phyloP scores from a whole-genome alignment of 176 grass and related monocot genomes.

The Tillandsia fasciculata region DNA sequence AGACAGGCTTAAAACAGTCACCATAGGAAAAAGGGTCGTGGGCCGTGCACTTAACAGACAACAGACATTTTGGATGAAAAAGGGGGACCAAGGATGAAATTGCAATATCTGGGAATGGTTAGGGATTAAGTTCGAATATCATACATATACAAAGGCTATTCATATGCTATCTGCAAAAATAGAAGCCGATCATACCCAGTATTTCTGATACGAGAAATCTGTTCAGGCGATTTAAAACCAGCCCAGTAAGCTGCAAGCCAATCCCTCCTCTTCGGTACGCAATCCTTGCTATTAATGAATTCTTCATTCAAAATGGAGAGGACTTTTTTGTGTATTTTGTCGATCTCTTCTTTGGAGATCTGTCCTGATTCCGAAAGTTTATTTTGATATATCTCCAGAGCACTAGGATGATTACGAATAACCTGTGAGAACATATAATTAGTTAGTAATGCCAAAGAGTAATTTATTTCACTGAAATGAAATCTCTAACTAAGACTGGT shows the following conservation, averaged over 20 bases:
- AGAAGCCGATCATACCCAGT: constrained; percentile 15
- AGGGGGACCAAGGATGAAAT: no score
- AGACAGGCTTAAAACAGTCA: no score
- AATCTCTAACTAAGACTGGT: background rate
- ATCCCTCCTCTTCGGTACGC: constrained; percentile 18
- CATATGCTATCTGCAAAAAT: background rate
- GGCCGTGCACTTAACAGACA: no score
- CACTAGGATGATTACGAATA: constrained; percentile 19
- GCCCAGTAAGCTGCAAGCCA: constrained; percentile 24
- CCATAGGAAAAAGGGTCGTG: no score
- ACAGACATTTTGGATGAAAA: no score
- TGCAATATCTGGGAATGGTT: no score
- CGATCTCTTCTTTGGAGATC: constrained; percentile 23
- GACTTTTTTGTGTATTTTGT: constrained; percentile 17
- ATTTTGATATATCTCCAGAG: constrained; percentile 19
- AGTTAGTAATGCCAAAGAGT: background rate
- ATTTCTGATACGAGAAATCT: constrained; percentile 20
- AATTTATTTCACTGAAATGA: background rate
- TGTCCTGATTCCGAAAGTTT: constrained; percentile 9
- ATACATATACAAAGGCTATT: background rate
- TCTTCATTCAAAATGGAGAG: constrained; percentile 14
- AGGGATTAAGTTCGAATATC: no score
- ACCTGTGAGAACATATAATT: constrained; percentile 1
- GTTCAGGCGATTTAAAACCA: constrained; percentile 23
- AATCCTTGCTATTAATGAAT: constrained; percentile 20